A percentile compares a stretch with the other conserved stretches of the same genome.
These are phyloP conservation scores for Amaranthus tricolor DNA, from an alignment of 179 eudicot genomes.

Conservation along the genomic window DNA sequence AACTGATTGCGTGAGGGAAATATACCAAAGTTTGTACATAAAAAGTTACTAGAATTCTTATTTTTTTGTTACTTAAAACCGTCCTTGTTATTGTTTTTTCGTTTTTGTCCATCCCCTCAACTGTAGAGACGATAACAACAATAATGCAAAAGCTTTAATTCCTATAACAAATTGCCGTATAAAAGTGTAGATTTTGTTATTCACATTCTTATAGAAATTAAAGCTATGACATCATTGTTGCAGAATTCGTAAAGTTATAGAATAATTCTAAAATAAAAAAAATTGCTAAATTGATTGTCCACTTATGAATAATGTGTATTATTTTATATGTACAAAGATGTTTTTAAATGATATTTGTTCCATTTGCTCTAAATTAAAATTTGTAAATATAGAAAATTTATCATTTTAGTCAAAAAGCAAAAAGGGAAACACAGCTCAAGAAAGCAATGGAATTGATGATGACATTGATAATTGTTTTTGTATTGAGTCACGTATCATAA, in stretches of 20 bases:
- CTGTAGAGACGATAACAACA: not conserved
- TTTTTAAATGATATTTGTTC: not conserved
- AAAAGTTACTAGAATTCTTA: not conserved
- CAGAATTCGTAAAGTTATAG: not conserved
- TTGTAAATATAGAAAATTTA: not conserved
- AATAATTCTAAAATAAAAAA: too few relatives aligned
- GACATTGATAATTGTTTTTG: constrained; percentile 3
- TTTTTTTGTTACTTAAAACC: not conserved
- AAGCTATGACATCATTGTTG: not conserved
- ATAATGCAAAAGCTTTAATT: not conserved
- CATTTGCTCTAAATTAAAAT: not conserved
- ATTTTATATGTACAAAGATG: too few relatives aligned
- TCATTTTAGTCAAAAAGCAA: constrained; percentile 6
- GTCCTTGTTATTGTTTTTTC: not conserved
- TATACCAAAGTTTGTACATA: constrained; percentile 18
- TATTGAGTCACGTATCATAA: not conserved
- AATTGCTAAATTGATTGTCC: too few relatives aligned
- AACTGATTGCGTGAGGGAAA: constrained; percentile 12
- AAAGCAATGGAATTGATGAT: not conserved
- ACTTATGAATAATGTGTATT: too few relatives aligned
- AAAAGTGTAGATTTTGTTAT: too few relatives aligned
- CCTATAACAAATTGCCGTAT: too few relatives aligned
- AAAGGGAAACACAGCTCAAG: not conserved
- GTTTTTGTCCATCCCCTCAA: not conserved
- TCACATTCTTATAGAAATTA: too few relatives aligned